Conservation (phyloP, 2,329 filamentous ascomycete species). For the Cladosporium oxysporum region DNA sequence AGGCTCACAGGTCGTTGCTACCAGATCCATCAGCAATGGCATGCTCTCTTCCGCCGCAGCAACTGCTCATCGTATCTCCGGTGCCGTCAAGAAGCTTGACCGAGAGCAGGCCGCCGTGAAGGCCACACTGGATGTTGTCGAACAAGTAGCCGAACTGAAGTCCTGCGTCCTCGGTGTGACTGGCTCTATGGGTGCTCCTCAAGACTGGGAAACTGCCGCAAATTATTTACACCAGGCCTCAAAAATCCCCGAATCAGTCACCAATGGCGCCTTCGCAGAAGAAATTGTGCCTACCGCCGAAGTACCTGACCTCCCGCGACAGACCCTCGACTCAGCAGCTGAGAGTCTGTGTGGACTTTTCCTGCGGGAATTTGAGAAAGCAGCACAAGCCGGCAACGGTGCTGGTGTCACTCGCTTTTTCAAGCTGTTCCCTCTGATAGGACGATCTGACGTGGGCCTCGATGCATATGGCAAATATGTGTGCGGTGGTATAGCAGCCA, state of each 20-base stretch:
- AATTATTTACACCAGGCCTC: conserved; percentile 82
- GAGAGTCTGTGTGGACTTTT: conserved; percentile 90
- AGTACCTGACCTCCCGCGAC: conserved; percentile 85
- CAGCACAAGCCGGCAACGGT: conserved; percentile 82
- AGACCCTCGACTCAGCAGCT: conserved; percentile 82
- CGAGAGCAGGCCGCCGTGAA: conserved; percentile 89
- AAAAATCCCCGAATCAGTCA: conserved; percentile 76
- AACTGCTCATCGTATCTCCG: conserved; percentile 82
- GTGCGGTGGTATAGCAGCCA: conserved; percentile 86
- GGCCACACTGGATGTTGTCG: conserved; percentile 85
- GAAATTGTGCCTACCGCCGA: conserved; percentile 94
- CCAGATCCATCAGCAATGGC: conserved; percentile 79
- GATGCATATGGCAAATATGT: conserved; percentile 97
- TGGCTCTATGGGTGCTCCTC: conserved; percentile 94
- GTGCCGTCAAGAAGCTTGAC: conserved; percentile 83
- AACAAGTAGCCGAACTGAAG: conserved; percentile 95
- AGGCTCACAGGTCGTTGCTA: conserved; percentile 80
- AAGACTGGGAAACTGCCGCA: conserved; percentile 97
- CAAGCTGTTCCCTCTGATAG: conserved; percentile 94
- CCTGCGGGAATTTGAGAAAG: conserved; percentile 90
- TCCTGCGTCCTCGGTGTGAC: conserved; percentile 92
- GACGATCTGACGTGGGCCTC: conserved; percentile 80
- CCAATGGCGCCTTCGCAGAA: conserved; percentile 82
- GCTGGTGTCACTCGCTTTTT: conserved; percentile 93
- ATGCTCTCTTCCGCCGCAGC: conserved; percentile 86